These are phyloP conservation scores for Pythium aquatile DNA, from an alignment of 352 stramenopile species.

Conservation along the genomic window DNA sequence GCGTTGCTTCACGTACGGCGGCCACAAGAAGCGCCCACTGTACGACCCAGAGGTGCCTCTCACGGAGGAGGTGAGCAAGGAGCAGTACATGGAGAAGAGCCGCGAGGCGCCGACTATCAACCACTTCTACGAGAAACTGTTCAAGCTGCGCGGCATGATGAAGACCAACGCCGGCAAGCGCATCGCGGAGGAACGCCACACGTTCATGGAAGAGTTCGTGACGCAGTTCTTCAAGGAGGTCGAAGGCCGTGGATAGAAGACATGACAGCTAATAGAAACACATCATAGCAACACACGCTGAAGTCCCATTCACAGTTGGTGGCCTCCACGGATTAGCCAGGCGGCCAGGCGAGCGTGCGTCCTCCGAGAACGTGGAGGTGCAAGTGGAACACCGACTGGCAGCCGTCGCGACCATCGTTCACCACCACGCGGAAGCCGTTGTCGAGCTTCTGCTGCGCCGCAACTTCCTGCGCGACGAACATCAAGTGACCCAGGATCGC, in stretches of 20 bases:
- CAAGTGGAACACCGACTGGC: constrained; percentile 88
- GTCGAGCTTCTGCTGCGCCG: constrained; percentile 89
- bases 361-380: constrained; percentile 96
- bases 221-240: constrained; percentile 81
- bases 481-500: constrained; percentile 93
- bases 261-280: constrained; percentile 21
- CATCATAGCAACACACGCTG: not conserved
- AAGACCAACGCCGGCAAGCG: constrained; percentile 75
- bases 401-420: constrained; percentile 96
- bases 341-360: constrained; percentile 92
- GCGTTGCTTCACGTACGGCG: constrained; percentile 89
- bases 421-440: constrained; percentile 96
- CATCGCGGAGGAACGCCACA: constrained; percentile 79
- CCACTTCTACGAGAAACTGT: constrained; percentile 92
- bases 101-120: constrained; percentile 77
- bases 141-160: constrained; percentile 87
- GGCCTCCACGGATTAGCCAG: constrained; percentile 49
- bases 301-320: not conserved
- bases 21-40: constrained; percentile 76
- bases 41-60: constrained; percentile 71
- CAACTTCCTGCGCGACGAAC: constrained; percentile 91
- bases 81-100: constrained; percentile 76
- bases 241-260: constrained; percentile 32
- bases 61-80: constrained; percentile 62
- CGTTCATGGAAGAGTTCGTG: constrained; percentile 87